phyloP scores from a whole-genome alignment of 2,329 filamentous ascomycete species.

The Claviceps humidiphila region DNA sequence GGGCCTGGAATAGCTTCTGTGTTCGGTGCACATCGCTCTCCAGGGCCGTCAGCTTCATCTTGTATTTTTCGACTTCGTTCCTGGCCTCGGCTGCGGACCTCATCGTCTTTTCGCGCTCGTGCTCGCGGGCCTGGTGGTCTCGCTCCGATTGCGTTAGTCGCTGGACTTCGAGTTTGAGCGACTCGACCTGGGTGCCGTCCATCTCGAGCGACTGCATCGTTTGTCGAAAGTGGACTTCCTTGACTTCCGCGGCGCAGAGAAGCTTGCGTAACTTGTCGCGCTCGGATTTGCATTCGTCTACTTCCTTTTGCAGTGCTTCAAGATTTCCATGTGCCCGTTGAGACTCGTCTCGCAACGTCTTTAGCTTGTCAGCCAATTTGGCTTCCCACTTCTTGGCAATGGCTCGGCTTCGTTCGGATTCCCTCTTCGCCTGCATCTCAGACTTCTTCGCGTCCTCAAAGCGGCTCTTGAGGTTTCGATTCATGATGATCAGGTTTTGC shows the following conservation, averaged over 20 bases:
- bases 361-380: constrained; percentile 54
- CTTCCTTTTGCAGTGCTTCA: constrained; percentile 41
- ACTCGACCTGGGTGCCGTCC: constrained; percentile 45
- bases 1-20: constrained; percentile 31
- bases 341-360: constrained; percentile 54
- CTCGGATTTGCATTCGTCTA: constrained; percentile 46
- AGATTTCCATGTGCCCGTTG: constrained; percentile 49
- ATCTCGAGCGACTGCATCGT: constrained; percentile 50
- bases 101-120: constrained; percentile 42
- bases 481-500: constrained; percentile 66
- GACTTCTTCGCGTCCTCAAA: constrained; percentile 60
- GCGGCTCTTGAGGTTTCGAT: constrained; percentile 58
- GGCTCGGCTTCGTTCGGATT: constrained; percentile 57
- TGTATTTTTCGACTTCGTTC: constrained; percentile 43
- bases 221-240: constrained; percentile 51
- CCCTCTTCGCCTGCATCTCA: constrained; percentile 57
- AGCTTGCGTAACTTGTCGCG: constrained; percentile 51
- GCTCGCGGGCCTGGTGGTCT: constrained; percentile 50
- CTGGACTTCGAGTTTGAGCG: constrained; percentile 44
- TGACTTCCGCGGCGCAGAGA: constrained; percentile 55
- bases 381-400: constrained; percentile 69
- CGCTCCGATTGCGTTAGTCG: constrained; percentile 48
- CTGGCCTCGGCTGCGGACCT: constrained; percentile 46
- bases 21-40: constrained; percentile 33
- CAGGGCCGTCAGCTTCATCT: constrained; percentile 40